phyloP scores from a whole-genome alignment of 2,329 filamentous ascomycete genomes.

The Monosporascus sp. region DNA sequence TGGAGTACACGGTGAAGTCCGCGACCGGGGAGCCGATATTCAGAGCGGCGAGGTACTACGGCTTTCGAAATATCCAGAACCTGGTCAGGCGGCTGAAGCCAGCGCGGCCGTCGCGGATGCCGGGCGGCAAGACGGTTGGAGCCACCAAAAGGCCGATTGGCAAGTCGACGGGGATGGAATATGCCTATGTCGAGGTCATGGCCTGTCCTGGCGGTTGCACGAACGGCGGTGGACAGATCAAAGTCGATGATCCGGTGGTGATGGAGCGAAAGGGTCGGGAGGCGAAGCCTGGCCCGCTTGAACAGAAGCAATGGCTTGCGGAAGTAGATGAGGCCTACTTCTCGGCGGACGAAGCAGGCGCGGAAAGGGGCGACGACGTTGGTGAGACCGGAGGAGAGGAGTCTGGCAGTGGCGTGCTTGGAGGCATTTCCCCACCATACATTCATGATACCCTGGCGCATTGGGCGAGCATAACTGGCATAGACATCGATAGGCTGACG shows the following conservation, averaged over 20 bases:
- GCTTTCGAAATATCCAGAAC: conserved; percentile 97
- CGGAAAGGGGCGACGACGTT: conserved; percentile 16
- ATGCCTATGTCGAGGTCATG: conserved; percentile 98
- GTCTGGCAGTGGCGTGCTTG: conserved; percentile 40
- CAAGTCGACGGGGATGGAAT: conserved; percentile 54
- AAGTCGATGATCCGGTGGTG: conserved; percentile 71
- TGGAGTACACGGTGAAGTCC: conserved; percentile 71
- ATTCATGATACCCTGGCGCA: conserved; percentile 66
- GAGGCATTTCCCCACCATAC: conserved; percentile 60
- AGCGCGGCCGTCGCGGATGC: conserved; percentile 69
- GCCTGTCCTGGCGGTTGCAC: conserved; percentile 98
- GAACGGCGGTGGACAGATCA: conserved; percentile 94
- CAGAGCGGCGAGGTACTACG: conserved; percentile 87
- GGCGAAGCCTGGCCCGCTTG: conserved; percentile 62
- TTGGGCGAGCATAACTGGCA: conserved; percentile 69
- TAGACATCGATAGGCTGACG: conserved; percentile 65
- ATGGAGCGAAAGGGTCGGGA: conserved; percentile 41
- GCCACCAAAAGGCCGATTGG: conserved; percentile 48
- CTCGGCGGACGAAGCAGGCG: conserved; percentile 58
- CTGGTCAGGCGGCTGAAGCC: conserved; percentile 90
- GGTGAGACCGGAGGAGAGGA: conserved; percentile 18
- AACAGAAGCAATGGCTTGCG: conserved; percentile 81
- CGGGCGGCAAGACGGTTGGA: conserved; percentile 62
- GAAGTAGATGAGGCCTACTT: conserved; percentile 88
- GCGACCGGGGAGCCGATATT: conserved; percentile 56